Evolutionary conservation across 345 rosid species (phyloP), one percentile per base, ranked within the genome.

Genomic region (Pseudoturritis turrita): DNA sequence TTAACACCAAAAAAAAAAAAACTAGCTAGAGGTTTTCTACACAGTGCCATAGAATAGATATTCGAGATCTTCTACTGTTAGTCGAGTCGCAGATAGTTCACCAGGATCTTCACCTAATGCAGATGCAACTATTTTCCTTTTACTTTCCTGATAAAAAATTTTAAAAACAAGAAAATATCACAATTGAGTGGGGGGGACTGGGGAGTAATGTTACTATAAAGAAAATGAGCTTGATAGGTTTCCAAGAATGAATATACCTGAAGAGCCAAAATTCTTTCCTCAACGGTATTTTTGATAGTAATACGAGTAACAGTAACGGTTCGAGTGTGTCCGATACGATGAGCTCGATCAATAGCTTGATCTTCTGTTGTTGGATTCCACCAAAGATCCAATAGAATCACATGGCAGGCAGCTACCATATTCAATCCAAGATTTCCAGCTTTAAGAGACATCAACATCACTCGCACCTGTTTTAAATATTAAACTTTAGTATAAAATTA

Each of bases 301-400:
- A 93, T 77, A 43, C 97, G 88, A 46, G 71, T 85, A 23, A 93
- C 96, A 28, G 85, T 93, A 56, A 93, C 94, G 1, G 93, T 82
- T 64, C 90, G 93, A 56, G 98, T 93, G 81, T 93, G 98, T 75
- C 98, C 97, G 63, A 93, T 93, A 74, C 97, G 87, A 81, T 90
- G 98, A 46, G 98, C 96, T 77, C 96, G 81, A 71, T 93, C 97
- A 9, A 73, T 57, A 37, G 72, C 77, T 46, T 73, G 77, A 23
- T 73, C 77, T 18, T 72, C 77, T 1, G 97, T 92, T 35, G 93
- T 84, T 44, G 98, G 96, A 80, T 92, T 88, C 98, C 96, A 92
- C 98, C 98, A 92, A 43, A 87, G 96, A 73, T 92, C 98, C 79
- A 92, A 70, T 62, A 90, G 88, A 71, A 92, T 86, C 61, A 92